phyloP scores from a whole-genome alignment of 1,284 basidiomycete genomes.

The Marasmius fiardii region DNA sequence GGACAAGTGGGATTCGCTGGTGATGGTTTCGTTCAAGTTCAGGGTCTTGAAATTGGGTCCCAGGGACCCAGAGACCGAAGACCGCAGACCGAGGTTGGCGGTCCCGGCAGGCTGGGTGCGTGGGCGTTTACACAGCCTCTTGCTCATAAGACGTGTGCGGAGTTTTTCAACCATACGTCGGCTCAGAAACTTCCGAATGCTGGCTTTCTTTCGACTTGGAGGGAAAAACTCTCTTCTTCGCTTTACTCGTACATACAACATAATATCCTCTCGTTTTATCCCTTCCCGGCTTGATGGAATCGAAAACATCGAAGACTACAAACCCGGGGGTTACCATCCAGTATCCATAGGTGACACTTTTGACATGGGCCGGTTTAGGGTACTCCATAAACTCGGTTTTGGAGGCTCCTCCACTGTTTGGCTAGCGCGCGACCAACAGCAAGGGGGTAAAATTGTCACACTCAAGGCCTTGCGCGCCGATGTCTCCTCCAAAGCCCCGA shows the following conservation, averaged over 20 bases:
- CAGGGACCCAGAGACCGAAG: too few relatives aligned
- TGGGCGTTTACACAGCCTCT: too few relatives aligned
- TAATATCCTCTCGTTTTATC: not conserved
- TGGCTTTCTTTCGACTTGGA: not conserved
- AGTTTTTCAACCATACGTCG: too few relatives aligned
- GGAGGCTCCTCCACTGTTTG: conserved; percentile 38
- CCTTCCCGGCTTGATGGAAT: conserved; percentile 20
- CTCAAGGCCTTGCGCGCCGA: conserved; percentile 33
- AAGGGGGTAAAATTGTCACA: conserved; percentile 25
- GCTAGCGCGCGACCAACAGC: conserved; percentile 31
- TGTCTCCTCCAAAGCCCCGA: conserved; percentile 17
- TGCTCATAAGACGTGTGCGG: too few relatives aligned
- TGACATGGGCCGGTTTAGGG: conserved; percentile 27
- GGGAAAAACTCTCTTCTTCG: not conserved
- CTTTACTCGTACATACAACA: not conserved
- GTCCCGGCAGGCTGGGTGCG: too few relatives aligned
- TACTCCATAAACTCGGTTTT: conserved; percentile 37
- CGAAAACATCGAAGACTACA: conserved; percentile 31
- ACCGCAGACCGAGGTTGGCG: too few relatives aligned
- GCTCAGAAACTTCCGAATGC: too few relatives aligned
- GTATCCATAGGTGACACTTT: conserved; percentile 31
- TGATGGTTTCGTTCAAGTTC: too few relatives aligned
- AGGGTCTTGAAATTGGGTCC: too few relatives aligned
- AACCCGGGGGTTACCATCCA: conserved; percentile 33
- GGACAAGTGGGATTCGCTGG: too few relatives aligned